phyloP scores from a whole-genome alignment of 164 flowering plant species.

The Amborella trichopoda region DNA sequence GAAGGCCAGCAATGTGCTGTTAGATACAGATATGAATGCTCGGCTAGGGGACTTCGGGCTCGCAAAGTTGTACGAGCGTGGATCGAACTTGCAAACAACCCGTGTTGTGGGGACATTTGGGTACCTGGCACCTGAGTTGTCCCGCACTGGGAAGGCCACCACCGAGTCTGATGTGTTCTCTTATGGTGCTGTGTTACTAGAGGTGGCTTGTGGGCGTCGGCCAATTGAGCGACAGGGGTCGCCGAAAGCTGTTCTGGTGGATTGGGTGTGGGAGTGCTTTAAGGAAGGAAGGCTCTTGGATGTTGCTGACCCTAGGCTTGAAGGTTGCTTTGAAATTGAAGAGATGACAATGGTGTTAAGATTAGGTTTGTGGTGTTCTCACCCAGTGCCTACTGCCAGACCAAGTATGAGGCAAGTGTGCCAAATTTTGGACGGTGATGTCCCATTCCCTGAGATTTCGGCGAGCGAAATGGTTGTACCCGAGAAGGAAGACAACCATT shows the following conservation, averaged over 20 bases:
- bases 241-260: not conserved
- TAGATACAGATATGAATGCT: constrained; percentile 7
- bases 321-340: constrained; percentile 2
- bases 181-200: constrained; percentile 12
- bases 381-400: constrained; percentile 4
- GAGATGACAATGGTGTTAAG: constrained; percentile 11
- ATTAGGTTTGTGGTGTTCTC: constrained; percentile 19
- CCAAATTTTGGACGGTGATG: constrained; percentile 2
- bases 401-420: constrained; percentile 6
- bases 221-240: constrained; percentile 1
- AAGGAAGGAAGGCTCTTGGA: not conserved
- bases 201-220: constrained; percentile 13
- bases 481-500: too few relatives aligned
- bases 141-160: constrained; percentile 11
- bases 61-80: constrained; percentile 10
- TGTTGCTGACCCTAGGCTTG: not conserved
- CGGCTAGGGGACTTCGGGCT: constrained; percentile 17
- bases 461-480: too few relatives aligned
- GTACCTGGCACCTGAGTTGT: constrained; percentile 12
- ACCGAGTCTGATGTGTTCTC: constrained; percentile 13
- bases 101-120: constrained; percentile 12
- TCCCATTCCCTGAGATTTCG: not conserved
- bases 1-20: constrained; percentile 13
- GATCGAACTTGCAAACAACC: constrained; percentile 10
- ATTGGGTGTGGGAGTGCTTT: constrained; percentile 1